Base-by-base conservation (phyloP, 73 alveolate species). In the Tetrahymena borealis region DNA sequence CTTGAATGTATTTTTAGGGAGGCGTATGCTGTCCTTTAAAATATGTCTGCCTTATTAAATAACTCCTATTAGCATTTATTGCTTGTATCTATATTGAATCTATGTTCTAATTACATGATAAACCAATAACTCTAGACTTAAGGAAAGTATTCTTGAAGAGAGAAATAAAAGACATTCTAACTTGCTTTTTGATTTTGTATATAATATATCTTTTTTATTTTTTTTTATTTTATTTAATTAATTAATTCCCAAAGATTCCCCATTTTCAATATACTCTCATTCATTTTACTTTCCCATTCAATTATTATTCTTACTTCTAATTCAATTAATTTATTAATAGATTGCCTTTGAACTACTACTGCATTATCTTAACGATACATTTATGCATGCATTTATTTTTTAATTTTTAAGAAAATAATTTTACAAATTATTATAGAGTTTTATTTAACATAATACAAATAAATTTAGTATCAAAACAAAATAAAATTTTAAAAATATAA, bases 101-200 rank as follows among this genome's bases (percentile, higher is more conserved):
- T 60, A 24, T 60, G 85, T n/a, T 60, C 28, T 60, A 60, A 60
- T 60, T 60, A 60, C 85, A 60, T 60, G 85, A 60, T 60, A 60
- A 60, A 24, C 85, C 85, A 60, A 60, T 60, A 60, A 60, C 85
- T 60, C 85, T 60, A 60, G 85, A 60, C 85, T 60, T 60, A 60
- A 60, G 85, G 85, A 60, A 60, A 60, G 85, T 60, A 60, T 60
- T 60, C 85, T 60, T 60, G 85, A 60, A 60, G 85, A 60, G 85
- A 60, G 85, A 60, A 60, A 60, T 35, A 32, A 60, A 60, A 60
- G 85, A 60, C 85, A 60, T 60, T 60, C 85, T 60, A 24, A 24
- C n/a, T 24, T 60, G n/a, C n/a, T 9, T 60, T 60, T 60, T 60
- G n/a, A 35, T 24, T 60, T 60, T 60, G n/a, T 24, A 32, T 60